phyloP scores from a whole-genome alignment of 1,284 basidiomycete genomes.

The Thelephora terrestris region DNA sequence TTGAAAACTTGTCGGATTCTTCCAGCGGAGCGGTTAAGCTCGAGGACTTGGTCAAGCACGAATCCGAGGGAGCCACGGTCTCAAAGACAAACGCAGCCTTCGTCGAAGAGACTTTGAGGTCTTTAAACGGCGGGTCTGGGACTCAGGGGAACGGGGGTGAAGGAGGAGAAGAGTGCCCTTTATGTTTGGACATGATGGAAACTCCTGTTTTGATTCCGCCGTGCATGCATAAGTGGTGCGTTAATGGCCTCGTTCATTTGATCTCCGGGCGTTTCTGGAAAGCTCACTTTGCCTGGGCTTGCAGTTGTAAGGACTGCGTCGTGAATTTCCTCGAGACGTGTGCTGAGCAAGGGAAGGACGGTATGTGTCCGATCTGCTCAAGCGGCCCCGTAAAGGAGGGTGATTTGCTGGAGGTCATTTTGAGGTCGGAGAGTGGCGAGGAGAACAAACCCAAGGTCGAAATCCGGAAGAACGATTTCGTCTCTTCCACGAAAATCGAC shows the following conservation, averaged over 20 bases:
- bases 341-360: conserved; percentile 54
- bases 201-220: conserved; percentile 59
- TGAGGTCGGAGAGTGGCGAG: conserved; percentile 14
- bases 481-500: conserved; percentile 80
- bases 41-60: conserved; percentile 47
- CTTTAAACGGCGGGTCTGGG: too few species aligned
- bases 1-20: background rate
- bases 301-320: conserved; percentile 79
- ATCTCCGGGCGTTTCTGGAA: background rate
- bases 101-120: too few species aligned
- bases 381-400: conserved; percentile 52
- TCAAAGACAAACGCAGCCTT: too few species aligned
- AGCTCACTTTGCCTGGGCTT: background rate
- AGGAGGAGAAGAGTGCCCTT: conserved; percentile 59
- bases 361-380: conserved; percentile 65
- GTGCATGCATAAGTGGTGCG: conserved; percentile 72
- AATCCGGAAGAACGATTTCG: conserved; percentile 74
- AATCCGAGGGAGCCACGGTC: conserved; percentile 6
- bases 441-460: conserved; percentile 36
- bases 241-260: background rate
- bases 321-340: conserved; percentile 55
- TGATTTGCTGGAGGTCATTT: background rate
- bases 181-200: conserved; percentile 74
- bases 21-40: conserved; percentile 42
- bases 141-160: too few species aligned